Base-by-base conservation (phyloP, 805 yeast genomes). In the Wickerhamomyces sydowiorum region DNA sequence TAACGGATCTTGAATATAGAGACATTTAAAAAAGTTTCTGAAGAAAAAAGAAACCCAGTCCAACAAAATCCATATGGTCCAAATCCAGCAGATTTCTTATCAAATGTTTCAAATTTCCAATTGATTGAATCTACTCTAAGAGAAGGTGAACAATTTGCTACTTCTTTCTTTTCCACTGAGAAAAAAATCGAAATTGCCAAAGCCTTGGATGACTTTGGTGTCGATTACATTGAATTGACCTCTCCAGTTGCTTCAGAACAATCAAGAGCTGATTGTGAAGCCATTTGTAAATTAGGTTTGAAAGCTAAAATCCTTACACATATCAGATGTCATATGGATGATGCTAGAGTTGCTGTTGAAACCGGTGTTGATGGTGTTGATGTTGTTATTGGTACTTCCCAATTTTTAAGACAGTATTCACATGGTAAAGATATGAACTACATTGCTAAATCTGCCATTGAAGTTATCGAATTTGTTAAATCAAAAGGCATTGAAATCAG, bases 311-410 rank as follows among this genome's bases (percentile, higher is more conserved):
- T 93, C 50, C 77, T 91, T 53, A 91, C 99, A 38, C 98, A 91
- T 66, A 93, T 93, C 54, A 80, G 98, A 68, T 91, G 99, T 69
- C 97, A 91, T 70, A 91, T 91, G 97, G 98, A 91, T 66, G 99
- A 93, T 60, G 99, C 98, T 43, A 77, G 83, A 57, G 86, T 93
- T 46, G 99, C 99, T 6, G 99, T 91, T 37, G 93, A 87, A 60
- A 91, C 98, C 31, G 98, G 99, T 64, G 99, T 93, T 41, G 98
- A 93, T 64, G 99, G 98, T 69, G 98, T 91, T 48, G 97, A 93
- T 70, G 96, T 91, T 44, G 97, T 91, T 46, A 91, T 91, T 66
- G 98, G 98, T 51, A 91, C 98, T 19, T 90, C 97, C 25, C 95
- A 86, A 66, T 93, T 89, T 65, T 74, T 93, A 59, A 82, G 98